phyloP scores from a whole-genome alignment of 495 filamentous ascomycete genomes.

The Choiromyces venosus region DNA sequence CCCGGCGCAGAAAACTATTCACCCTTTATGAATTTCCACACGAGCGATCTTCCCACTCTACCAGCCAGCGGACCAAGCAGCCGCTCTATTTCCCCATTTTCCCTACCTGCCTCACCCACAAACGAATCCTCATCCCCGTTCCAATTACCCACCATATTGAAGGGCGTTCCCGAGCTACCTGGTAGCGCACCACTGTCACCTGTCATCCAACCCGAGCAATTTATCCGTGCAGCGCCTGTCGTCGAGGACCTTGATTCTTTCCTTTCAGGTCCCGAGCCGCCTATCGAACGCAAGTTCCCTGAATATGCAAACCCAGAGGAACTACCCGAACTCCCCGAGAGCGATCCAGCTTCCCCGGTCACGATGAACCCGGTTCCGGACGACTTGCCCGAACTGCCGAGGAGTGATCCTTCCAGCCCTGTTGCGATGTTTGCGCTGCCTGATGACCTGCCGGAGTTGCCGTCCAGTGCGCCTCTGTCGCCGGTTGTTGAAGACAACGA shows the following conservation, averaged over 20 bases:
- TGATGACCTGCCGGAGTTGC: slow-evolving; percentile 18
- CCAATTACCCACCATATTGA: neutral
- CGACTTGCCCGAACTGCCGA: slow-evolving; percentile 23
- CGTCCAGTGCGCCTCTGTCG: slow-evolving; percentile 4
- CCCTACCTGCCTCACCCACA: neutral
- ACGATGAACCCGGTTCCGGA: neutral
- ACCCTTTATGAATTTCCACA: neutral
- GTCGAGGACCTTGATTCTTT: neutral
- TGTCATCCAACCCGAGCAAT: neutral
- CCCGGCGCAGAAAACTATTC: neutral
- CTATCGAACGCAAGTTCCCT: neutral
- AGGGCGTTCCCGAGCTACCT: neutral
- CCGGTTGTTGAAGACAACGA: neutral
- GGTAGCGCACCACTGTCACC: neutral
- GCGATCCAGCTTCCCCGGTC: slow-evolving; percentile 7
- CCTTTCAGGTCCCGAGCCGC: neutral
- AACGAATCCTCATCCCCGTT: neutral
- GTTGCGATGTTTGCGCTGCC: neutral
- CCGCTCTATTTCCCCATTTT: neutral
- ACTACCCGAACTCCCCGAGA: neutral
- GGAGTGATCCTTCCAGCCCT: slow-evolving; percentile 22
- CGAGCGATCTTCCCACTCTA: slow-evolving; percentile 17
- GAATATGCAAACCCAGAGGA: neutral
- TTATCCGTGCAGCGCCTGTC: neutral
- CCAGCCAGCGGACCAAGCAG: slow-evolving; percentile 17